These are phyloP conservation scores for Lentinula raphanica DNA, from an alignment of 768 basidiomycete genomes.

Conservation along the genomic window DNA sequence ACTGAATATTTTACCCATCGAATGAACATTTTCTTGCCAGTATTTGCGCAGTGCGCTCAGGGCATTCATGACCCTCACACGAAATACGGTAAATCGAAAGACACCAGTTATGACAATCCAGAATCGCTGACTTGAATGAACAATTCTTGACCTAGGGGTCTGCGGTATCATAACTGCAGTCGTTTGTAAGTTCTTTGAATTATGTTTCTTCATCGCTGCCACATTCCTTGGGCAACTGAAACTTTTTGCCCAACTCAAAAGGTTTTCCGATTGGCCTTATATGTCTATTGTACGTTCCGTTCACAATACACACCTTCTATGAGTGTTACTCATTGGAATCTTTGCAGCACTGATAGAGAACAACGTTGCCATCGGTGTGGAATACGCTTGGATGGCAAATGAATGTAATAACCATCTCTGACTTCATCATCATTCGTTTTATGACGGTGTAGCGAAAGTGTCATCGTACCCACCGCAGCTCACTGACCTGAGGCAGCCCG, in stretches of 20 bases:
- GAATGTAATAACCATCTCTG: slow-evolving; percentile 12
- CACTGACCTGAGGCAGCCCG: too few relatives aligned
- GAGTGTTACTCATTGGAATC: background rate
- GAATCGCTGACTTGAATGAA: background rate
- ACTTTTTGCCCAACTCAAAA: too few relatives aligned
- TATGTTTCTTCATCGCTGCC: background rate
- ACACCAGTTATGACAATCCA: background rate
- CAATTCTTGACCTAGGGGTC: too few relatives aligned
- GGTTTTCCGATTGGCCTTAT: slow-evolving; percentile 24
- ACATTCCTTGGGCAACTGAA: too few relatives aligned
- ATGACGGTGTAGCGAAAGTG: too few relatives aligned
- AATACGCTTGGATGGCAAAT: background rate
- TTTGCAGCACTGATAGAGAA: slow-evolving; percentile 24
- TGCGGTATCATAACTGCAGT: slow-evolving; percentile 19
- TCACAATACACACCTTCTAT: background rate
- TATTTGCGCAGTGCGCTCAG: slow-evolving; percentile 20
- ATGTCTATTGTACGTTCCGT: slow-evolving; percentile 21
- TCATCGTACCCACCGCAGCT: too few relatives aligned
- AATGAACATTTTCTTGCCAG: slow-evolving; percentile 8
- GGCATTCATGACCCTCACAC: slow-evolving; percentile 19
- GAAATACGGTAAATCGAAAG: slow-evolving; percentile 15
- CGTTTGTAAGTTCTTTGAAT: background rate
- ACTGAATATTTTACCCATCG: too few relatives aligned
- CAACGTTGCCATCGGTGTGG: slow-evolving; percentile 28
- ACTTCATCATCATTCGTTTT: slow-evolving; percentile 3